phyloP scores from a whole-genome alignment of 2,329 filamentous ascomycete genomes.

The Madurella fahalii region DNA sequence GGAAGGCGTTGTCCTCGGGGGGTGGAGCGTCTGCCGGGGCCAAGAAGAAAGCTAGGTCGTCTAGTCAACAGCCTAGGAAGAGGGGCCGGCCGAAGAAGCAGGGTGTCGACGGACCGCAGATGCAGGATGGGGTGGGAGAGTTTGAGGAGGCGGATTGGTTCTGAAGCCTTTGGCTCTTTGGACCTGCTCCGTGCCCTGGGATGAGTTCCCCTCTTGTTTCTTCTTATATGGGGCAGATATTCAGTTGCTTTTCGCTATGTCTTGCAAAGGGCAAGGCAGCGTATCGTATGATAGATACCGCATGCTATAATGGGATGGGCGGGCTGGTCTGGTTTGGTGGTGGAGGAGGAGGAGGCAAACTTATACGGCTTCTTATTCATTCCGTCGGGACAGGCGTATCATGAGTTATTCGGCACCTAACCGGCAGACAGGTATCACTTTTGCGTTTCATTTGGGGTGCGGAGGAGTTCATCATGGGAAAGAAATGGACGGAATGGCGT shows the following conservation, averaged over 20 bases:
- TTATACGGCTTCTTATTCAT: not conserved
- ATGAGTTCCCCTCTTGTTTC: not conserved
- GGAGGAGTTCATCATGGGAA: too few relatives aligned
- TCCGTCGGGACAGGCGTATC: not conserved
- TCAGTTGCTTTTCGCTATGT: not conserved
- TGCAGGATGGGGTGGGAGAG: constrained; percentile 15
- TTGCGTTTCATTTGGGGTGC: too few relatives aligned
- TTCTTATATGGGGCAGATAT: not conserved
- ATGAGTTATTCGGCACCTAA: not conserved
- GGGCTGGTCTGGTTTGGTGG: not conserved
- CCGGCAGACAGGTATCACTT: not conserved
- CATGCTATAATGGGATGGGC: not conserved
- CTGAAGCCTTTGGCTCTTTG: constrained; percentile 1
- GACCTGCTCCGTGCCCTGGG: not conserved
- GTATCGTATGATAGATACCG: not conserved
- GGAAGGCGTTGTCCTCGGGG: constrained; percentile 40
- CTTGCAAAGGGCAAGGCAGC: too few relatives aligned
- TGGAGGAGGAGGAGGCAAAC: not conserved
- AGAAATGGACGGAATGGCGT: too few relatives aligned
- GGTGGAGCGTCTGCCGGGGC: constrained; percentile 26
- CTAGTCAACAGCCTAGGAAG: constrained; percentile 23
- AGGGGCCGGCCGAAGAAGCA: constrained; percentile 24
- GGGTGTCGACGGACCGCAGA: constrained; percentile 1
- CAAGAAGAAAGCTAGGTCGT: constrained; percentile 25
- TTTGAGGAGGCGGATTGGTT: constrained; percentile 19